Conservation (phyloP, 179 eudicot genomes). For the Heliamphora ciliata region DNA sequence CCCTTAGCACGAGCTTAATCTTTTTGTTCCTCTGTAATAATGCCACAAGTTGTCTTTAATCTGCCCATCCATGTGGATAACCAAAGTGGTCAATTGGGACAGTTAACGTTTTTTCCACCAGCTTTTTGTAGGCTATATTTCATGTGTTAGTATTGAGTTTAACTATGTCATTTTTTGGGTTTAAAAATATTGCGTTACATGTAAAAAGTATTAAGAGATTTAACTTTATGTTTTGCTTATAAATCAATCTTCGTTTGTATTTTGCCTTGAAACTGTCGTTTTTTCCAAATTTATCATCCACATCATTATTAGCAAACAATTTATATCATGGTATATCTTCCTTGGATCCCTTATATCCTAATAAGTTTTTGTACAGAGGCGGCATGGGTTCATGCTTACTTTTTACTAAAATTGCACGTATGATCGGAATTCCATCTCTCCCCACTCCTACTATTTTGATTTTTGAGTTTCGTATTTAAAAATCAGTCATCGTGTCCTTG, state of each 20-base stretch:
- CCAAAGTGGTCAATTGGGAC: background rate
- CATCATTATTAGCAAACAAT: background rate
- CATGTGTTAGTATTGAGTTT: background rate
- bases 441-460: no score
- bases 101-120: background rate
- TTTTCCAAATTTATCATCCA: no score
- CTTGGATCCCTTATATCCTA: background rate
- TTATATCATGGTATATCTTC: background rate
- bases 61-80: background rate
- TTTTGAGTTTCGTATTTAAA: no score
- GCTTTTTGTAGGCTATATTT: background rate
- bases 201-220: background rate
- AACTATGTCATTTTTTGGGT: background rate
- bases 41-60: background rate
- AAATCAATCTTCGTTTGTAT: background rate
- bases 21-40: background rate
- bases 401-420: no score
- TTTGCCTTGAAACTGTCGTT: slow-evolving; percentile 8
- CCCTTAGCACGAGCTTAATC: background rate
- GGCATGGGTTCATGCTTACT: background rate
- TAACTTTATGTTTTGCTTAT: background rate
- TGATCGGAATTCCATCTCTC: no score
- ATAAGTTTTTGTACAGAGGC: background rate
- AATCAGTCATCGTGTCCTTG: background rate
- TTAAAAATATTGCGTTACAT: background rate